Percentiles rank a stretch among this genome's conserved stretches.
Conservation (phyloP, 176 grass and related monocot species). For the Secale cereale region DNA sequence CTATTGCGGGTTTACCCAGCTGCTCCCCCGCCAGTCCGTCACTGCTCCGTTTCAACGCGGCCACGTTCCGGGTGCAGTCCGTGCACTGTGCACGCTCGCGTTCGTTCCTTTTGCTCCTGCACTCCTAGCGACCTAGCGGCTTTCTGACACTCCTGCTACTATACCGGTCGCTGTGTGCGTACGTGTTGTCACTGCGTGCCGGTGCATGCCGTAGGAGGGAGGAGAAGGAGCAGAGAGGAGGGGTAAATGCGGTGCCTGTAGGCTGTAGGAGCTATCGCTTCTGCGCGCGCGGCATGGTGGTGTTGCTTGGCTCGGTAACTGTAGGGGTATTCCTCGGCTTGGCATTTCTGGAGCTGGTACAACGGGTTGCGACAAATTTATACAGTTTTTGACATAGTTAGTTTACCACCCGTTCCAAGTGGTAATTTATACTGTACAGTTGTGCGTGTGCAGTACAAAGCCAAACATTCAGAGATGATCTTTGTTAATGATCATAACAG, state of each 20-base stretch:
- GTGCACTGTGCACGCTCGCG: background rate
- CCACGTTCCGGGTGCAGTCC: background rate
- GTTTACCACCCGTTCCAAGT: no score
- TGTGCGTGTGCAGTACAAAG: background rate
- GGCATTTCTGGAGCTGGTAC: background rate
- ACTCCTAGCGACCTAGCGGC: background rate
- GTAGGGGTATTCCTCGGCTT: background rate
- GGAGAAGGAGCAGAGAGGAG: background rate
- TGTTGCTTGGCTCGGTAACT: background rate
- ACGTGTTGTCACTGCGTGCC: background rate
- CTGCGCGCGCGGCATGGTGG: background rate
- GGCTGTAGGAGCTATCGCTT: background rate
- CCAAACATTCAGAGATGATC: background rate
- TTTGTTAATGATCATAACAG: rapidly evolving
- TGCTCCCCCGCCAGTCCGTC: background rate
- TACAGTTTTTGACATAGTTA: no score
- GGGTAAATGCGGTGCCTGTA: slow-evolving; percentile 9
- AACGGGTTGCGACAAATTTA: background rate
- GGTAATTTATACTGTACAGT: no score
- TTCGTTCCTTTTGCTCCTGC: slow-evolving; percentile 21
- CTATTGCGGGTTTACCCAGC: background rate
- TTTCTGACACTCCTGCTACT: no score
- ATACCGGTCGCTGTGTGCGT: background rate
- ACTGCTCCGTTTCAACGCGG: background rate
- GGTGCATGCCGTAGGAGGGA: background rate